phyloP scores from a whole-genome alignment of 371 early-diverging fungal species.

The Capniomyces stellatus region DNA sequence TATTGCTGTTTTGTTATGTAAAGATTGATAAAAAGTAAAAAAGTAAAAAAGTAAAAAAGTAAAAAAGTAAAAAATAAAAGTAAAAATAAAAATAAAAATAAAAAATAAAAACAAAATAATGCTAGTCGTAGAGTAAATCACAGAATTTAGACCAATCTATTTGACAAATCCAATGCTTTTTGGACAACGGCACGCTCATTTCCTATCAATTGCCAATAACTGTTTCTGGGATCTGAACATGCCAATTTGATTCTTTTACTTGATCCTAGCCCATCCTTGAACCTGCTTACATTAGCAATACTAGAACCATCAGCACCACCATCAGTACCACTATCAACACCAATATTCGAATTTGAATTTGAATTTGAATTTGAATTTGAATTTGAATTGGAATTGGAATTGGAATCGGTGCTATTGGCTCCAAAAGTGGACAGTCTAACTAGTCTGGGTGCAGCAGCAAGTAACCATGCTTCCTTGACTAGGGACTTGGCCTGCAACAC shows the following conservation, averaged over 20 bases:
- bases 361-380: no score
- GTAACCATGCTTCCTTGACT: not conserved
- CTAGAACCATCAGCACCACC: no score
- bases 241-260: not conserved
- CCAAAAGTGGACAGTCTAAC: no score
- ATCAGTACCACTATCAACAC: no score
- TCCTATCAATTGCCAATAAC: not conserved
- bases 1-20: no score
- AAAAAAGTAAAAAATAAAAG: not conserved
- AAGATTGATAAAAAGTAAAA: no score
- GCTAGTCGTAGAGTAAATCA: constrained; percentile 6
- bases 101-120: not conserved
- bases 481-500: not conserved
- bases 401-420: no score
- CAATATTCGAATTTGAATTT: no score
- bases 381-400: no score
- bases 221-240: not conserved
- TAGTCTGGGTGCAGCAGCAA: not conserved
- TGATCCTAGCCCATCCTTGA: not conserved
- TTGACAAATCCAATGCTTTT: not conserved
- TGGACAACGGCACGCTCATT: not conserved
- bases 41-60: no score
- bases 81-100: not conserved
- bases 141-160: constrained; percentile 3
- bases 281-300: no score